phyloP scores from a whole-genome alignment of 2,329 filamentous ascomycete species.

The Aschersonia sp. region DNA sequence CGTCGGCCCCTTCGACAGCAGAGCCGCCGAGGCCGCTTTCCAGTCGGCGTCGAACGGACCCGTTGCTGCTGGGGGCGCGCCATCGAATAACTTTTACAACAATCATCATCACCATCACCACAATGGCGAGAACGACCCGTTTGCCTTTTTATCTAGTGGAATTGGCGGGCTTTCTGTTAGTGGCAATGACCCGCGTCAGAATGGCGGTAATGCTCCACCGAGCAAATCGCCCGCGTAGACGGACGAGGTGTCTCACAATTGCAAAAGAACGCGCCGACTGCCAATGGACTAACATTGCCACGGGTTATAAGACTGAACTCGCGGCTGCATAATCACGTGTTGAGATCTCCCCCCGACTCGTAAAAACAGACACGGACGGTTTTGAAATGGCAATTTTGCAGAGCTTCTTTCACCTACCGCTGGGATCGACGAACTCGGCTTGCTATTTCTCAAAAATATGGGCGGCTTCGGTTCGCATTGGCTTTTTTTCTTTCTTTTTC shows the following conservation, averaged over 20 bases:
- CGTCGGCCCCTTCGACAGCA: conserved; percentile 80
- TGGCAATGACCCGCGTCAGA: conserved; percentile 48
- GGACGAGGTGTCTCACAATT: background rate
- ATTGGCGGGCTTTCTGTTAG: conserved; percentile 61
- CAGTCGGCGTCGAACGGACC: conserved; percentile 73
- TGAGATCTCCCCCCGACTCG: too few relatives aligned
- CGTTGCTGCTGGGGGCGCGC: conserved; percentile 59
- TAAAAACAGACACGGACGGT: too few relatives aligned
- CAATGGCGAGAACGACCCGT: conserved; percentile 59
- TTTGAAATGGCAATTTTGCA: background rate
- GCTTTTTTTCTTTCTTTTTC: conserved; percentile 10
- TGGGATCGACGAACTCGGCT: conserved; percentile 19
- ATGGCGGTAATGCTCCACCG: conserved; percentile 39
- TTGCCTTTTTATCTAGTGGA: conserved; percentile 63
- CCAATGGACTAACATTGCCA: too few relatives aligned
- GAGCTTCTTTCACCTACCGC: background rate
- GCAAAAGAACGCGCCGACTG: too few relatives aligned
- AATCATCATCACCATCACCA: conserved; percentile 41
- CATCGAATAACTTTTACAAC: conserved; percentile 36
- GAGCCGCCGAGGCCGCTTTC: conserved; percentile 88
- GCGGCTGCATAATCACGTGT: too few relatives aligned
- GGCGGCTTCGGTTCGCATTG: conserved; percentile 19
- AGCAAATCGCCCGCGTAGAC: conserved; percentile 46
- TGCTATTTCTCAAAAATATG: conserved; percentile 21
- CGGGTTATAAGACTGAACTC: too few relatives aligned